These are phyloP conservation scores for Coemansia sp. DNA, from an alignment of 192 early-diverging fungal genomes.

Conservation along the genomic window DNA sequence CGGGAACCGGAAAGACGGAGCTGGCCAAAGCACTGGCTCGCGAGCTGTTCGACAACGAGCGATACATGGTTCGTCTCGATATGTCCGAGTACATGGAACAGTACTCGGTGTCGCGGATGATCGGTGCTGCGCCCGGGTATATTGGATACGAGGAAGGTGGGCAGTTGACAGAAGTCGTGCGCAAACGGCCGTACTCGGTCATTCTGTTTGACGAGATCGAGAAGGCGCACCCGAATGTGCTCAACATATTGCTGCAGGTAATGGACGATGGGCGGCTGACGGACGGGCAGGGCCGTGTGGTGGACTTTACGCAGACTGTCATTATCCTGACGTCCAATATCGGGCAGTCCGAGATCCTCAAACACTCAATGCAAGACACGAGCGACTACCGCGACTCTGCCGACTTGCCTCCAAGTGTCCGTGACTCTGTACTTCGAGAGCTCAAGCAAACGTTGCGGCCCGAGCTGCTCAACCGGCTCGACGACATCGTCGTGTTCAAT, in stretches of 20 bases:
- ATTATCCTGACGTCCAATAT: conserved; percentile 95
- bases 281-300: conserved; percentile 86
- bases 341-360: conserved; percentile 64
- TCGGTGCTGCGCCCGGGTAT: conserved; percentile 95
- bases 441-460: conserved; percentile 81
- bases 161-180: conserved; percentile 91
- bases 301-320: conserved; percentile 95
- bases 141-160: conserved; percentile 96
- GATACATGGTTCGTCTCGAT: conserved; percentile 93
- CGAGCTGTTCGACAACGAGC: conserved; percentile 96
- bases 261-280: conserved; percentile 96
- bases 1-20: conserved; percentile 94
- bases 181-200: conserved; percentile 88
- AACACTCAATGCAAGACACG: conserved; percentile 27
- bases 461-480: conserved; percentile 95
- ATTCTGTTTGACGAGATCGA: conserved; percentile 98
- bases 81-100: conserved; percentile 98
- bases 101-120: conserved; percentile 84
- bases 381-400: conserved; percentile 21
- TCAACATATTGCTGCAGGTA: conserved; percentile 76
- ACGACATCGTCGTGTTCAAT: conserved; percentile 88
- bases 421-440: conserved; percentile 73
- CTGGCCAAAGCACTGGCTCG: conserved; percentile 74
- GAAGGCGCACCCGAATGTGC: conserved; percentile 86
- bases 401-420: conserved; percentile 44